Evolutionary conservation across 352 stramenopile genomes (phyloP), one percentile per base, ranked within the genome.

Genomic region (Pythium coloratum): DNA sequence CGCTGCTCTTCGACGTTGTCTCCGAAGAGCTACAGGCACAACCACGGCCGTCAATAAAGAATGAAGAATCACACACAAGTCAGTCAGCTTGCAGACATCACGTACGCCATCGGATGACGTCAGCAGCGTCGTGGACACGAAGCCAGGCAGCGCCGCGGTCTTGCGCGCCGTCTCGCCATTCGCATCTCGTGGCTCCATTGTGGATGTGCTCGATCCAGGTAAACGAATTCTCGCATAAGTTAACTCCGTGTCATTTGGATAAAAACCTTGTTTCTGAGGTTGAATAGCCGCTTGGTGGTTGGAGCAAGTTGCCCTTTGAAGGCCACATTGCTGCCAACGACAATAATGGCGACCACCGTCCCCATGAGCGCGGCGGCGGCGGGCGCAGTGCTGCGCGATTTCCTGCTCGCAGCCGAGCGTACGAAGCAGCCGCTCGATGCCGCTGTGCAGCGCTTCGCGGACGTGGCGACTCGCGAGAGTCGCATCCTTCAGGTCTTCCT

Each of bases 1-100:
- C 88, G 88, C 67, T 82, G 78, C 71, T 96, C 88, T 63, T 94
- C 84, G 20, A 90, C 82, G 55, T 96, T 92, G 70, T 96, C 86
- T 12, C 88, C 88, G 50, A 96, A 96, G 64, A 96, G 82, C 88
- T 96, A 75, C 32, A 47, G 7, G 10, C 14, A 42, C 36, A 51
- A 2, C n/a, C 13, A 42, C 36, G 44, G 5, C 13, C 13, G 64
- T 28, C 24, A 55, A 57, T 16, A 47, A 34, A 26, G 4, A 26
- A 16, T 4, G 7, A 44, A 12, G 7, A 12, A 44, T 44, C 12
- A 44, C 12, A 7, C 36, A 44, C 33, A 6, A 38, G 33, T 10
- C 6, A 7, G 18, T 44, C 1, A 10, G 3, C 34, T 28, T 57
- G 12, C 5, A 24, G 16, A n/a, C 59, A 16, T 9, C 6, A 79